Evolutionary conservation across 176 grass and related monocot genomes (phyloP).

Genomic region (Poa annua): DNA sequence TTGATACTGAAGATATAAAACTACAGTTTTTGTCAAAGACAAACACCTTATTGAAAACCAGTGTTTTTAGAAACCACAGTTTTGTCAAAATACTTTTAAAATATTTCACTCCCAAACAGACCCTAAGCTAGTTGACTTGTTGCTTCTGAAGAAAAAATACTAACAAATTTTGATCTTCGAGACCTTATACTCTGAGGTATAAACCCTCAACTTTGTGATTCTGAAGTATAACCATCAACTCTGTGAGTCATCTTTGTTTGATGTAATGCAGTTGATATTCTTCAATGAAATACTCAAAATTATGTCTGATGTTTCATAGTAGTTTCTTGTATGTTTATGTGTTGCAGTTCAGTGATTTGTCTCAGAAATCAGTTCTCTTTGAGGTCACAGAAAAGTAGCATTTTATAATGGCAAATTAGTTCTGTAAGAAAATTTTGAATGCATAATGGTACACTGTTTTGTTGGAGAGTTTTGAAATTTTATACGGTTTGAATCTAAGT

Average conservation of each 20-base stretch:
- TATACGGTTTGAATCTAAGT: background rate
- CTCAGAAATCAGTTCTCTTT: background rate
- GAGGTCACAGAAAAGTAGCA: background rate
- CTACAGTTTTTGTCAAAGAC: too few relatives aligned
- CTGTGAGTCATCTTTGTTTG: background rate
- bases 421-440: background rate
- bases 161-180: background rate
- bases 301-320: background rate
- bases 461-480: background rate
- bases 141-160: slow-evolving; percentile 4
- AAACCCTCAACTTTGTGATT: background rate
- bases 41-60: too few relatives aligned
- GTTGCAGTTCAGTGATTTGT: background rate
- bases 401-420: background rate
- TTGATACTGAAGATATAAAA: too few relatives aligned
- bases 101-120: too few relatives aligned
- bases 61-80: too few relatives aligned
- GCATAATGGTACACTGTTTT: background rate
- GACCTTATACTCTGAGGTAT: background rate
- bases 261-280: background rate
- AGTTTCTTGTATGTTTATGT: background rate
- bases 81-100: too few relatives aligned
- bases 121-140: background rate
- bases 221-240: too few relatives aligned
- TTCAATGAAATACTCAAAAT: background rate